Conservation (phyloP, 148 eudicot species). For the Vaccinium myrtillus region DNA sequence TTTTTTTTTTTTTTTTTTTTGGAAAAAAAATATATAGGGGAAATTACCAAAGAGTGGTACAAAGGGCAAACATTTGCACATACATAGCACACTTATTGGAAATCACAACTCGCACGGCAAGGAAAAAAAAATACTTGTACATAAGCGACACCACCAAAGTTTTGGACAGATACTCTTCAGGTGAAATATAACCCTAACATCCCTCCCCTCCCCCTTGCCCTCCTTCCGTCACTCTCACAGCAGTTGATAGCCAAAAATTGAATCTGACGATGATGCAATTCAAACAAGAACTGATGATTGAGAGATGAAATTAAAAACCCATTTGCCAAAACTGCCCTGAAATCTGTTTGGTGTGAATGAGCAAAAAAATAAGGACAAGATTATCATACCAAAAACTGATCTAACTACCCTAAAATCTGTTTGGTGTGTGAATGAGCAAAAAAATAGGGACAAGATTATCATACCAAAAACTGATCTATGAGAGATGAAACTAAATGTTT, state of each 20-base stretch:
- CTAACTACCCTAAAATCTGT: not conserved
- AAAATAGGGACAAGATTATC: not conserved
- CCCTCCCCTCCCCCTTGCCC: too few relatives aligned
- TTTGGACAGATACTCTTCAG: too few relatives aligned
- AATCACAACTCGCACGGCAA: too few relatives aligned
- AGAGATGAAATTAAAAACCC: slow-evolving; percentile 26
- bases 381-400: slow-evolving; percentile 10
- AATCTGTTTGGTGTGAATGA: not conserved
- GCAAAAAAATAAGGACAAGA: not conserved
- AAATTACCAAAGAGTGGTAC: too few relatives aligned
- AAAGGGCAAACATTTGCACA: too few relatives aligned
- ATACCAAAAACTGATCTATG: slow-evolving; percentile 11
- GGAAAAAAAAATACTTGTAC: too few relatives aligned
- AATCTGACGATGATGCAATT: not conserved
- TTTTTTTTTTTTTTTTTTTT: too few relatives aligned
- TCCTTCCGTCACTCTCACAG: too few relatives aligned
- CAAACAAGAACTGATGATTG: slow-evolving; percentile 19
- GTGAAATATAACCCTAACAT: too few relatives aligned
- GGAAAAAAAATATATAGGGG: too few relatives aligned
- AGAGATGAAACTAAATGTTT: slow-evolving; percentile 16
- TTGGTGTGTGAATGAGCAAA: not conserved
- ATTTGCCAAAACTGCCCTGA: not conserved
- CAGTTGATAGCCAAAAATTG: not conserved
- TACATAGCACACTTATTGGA: too few relatives aligned
- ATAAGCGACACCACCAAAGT: too few relatives aligned